Evolutionary conservation across 345 rosid species (phyloP), one percentile per base, ranked within the genome.

Genomic region (Acer yangbiense): DNA sequence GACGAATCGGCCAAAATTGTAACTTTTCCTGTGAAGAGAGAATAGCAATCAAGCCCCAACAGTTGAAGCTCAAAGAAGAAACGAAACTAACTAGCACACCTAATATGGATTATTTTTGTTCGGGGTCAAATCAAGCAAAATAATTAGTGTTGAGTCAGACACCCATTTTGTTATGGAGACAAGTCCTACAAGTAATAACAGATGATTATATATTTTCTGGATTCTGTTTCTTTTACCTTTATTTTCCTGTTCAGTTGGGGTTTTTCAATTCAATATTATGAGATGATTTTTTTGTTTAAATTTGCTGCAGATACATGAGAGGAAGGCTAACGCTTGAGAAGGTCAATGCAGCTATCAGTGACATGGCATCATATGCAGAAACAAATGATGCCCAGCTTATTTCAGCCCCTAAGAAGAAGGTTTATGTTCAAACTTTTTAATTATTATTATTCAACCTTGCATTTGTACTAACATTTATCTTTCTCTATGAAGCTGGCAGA

Each of bases 251-350:
- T 18, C 41, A 5, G 12, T 72, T 57, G 35, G 16, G 20, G 14
- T 35, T 9, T 39, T 39, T n/a, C 23, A 27, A 21, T 71, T 16
- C 2, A 21, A 6, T 35, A 13, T 9, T 55, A 79, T 57, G 25
- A 6, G 6, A 29, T 20, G 55, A 1, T 65, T 27, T 16, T 58
- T 77, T 39, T 54, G 65, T 69, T 75, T 9, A 12, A 43, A 79
- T 58, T 62, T n/a, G n/a, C 7, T 75, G 72, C 83, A 93, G 97
- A 69, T 95, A 95, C 82, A 95, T 95, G 99, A 93, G 89, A 88
- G 99, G 98, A 79, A 90, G 99, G 80, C 98, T 95, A 48, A 93
- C 96, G 1, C 76, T 90, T 23, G 98, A 95, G 79, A 95, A 91
- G 88, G 91, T 93, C 82, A 95, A 95, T 82, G 96, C 97, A n/a